Percentiles rank a stretch among this genome's conserved stretches.
Conservation (phyloP, 768 basidiomycete species). For the Kondoa subrosea region DNA sequence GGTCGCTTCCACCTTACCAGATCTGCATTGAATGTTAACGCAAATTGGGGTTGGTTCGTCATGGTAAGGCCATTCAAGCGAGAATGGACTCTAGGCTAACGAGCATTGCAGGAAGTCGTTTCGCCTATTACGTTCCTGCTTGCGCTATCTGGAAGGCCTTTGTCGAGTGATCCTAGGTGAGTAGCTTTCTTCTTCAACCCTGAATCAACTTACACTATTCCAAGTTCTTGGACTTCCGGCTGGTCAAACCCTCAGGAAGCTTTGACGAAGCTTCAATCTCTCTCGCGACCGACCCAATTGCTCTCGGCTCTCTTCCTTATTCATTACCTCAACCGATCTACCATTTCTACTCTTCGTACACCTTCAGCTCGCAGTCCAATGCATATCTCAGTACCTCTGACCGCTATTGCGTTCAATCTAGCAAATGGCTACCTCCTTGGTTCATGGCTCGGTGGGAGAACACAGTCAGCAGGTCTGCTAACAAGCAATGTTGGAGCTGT, state of each 20-base stretch:
- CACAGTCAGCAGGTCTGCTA: background rate
- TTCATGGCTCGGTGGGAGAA: constrained; percentile 39
- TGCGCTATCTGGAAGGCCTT: background rate
- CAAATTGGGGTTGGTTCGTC: background rate
- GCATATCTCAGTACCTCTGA: constrained; percentile 48
- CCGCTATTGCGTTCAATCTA: constrained; percentile 49
- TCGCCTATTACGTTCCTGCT: constrained; percentile 8
- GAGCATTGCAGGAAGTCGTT: background rate
- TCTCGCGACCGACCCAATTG: constrained; percentile 14
- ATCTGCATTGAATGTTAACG: background rate
- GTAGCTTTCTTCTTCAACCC: background rate
- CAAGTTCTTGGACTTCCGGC: background rate
- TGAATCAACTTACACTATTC: background rate
- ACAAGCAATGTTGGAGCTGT: constrained; percentile 9
- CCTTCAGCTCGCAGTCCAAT: constrained; percentile 55
- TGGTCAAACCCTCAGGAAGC: background rate
- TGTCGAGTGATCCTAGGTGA: background rate
- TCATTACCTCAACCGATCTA: constrained; percentile 52
- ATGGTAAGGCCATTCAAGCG: background rate
- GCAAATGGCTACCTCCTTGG: constrained; percentile 57
- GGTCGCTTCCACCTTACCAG: background rate
- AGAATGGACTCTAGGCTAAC: too few species aligned
- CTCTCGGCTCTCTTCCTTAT: constrained; percentile 9
- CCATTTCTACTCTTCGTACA: constrained; percentile 62
- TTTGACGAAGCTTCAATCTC: background rate